Evolutionary conservation across 192 early-diverging fungal species (phyloP).

Genomic region (Umbelopsis isabellina): DNA sequence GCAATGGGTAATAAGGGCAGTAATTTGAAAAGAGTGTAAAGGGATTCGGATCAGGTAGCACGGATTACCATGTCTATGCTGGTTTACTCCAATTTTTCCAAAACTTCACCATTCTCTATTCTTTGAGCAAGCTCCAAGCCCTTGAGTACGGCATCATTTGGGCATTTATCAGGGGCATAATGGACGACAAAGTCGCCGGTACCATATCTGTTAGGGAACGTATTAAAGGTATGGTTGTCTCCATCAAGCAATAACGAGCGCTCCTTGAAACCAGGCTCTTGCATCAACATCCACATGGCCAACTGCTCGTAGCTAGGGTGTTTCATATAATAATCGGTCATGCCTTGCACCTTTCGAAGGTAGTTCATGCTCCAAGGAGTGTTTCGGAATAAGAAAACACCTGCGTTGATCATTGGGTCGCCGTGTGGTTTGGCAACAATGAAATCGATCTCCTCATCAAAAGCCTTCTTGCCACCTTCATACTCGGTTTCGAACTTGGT

Average conservation of each 20-base stretch:
- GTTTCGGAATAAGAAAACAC: constrained; percentile 63
- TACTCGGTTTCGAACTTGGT: constrained; percentile 37
- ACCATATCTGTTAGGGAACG: constrained; percentile 51
- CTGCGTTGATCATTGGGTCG: constrained; percentile 62
- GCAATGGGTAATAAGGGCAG: not conserved
- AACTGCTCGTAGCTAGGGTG: constrained; percentile 53
- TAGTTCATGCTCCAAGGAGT: constrained; percentile 53
- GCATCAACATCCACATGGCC: constrained; percentile 63
- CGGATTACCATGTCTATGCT: not conserved
- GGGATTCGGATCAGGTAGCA: not conserved
- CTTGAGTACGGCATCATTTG: constrained; percentile 46
- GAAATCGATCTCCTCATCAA: constrained; percentile 46
- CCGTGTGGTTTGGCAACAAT: constrained; percentile 49
- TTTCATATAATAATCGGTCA: constrained; percentile 40
- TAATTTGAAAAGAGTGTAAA: not conserved
- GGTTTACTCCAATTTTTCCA: constrained; percentile 24
- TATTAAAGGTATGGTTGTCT: constrained; percentile 62
- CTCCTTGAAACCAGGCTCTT: constrained; percentile 33
- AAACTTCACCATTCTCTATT: constrained; percentile 40
- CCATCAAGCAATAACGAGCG: constrained; percentile 46
- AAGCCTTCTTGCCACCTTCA: constrained; percentile 24
- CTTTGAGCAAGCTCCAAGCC: constrained; percentile 42
- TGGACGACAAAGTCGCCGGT: constrained; percentile 60
- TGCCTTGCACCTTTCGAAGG: constrained; percentile 47
- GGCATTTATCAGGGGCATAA: constrained; percentile 61